Evolutionary conservation across 257 asterid species (phyloP), one percentile per base, ranked within the genome.

Genomic region (Gentiana dahurica): DNA sequence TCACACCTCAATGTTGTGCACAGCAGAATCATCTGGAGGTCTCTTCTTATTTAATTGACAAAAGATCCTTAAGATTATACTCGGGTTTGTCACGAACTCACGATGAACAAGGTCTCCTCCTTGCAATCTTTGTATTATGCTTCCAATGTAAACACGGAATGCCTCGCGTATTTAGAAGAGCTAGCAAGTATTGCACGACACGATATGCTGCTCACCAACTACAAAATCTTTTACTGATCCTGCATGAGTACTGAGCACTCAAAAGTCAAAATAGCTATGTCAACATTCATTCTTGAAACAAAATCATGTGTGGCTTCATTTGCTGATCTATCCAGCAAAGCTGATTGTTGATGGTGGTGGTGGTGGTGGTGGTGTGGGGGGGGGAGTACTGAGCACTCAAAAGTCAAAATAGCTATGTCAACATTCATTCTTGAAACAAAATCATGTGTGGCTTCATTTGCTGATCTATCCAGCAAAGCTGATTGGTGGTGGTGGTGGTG

Each of bases 141-240:
- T 73, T 82, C 96, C 96, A 90, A 8, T 82, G 96, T 24, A 24
- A 24, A 55, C 84, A 82, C 57, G 98, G 96, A 76, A 94, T 87
- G 74, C 94, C 79, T 53, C 95, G 79, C 59, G 80, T 74, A 82
- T 79, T 81, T 61, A 90, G 48, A 69, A 90, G 91, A 43, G 98
- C 98, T 50, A 90, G 73, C 53, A 87, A 64, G 65, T 90, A 90
- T 64, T 87, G 95, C 66, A 79, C 82, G 33, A 24, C 24, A 24
- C 24, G 24, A 87, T 84, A 36, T 92, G 88, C 62, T 90, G 95
- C 72, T 87, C 98, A 43, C 98, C 98, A 70, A 90, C 96, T 24
- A 82, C 89, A 8, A 95, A 87, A 65, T 87, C 98, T 81, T 90
- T 90, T 45, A 90, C 88, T 8, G 94, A 90, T 68, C 97, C 97